A percentile compares a stretch with the other conserved stretches of the same genome.
Conservation (phyloP, 2,329 filamentous ascomycete species). For the Fusarium concolor region DNA sequence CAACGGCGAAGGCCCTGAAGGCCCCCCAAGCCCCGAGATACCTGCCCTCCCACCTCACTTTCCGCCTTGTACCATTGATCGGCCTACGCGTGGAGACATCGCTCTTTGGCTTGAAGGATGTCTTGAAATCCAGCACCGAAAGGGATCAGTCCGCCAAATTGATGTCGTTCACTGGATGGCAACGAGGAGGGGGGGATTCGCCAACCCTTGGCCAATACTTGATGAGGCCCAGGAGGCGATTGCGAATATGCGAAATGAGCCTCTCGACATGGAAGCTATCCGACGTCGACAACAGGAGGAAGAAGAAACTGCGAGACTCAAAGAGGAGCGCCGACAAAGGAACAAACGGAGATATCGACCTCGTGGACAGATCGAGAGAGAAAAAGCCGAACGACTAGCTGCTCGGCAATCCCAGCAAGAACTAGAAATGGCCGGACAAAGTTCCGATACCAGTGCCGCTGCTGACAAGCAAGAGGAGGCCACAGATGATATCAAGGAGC, state of each 20-base stretch:
- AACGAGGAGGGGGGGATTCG: conserved; percentile 37
- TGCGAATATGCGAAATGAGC: conserved; percentile 34
- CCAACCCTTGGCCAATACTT: conserved; percentile 35
- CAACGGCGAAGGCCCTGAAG: neutral
- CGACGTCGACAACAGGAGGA: conserved; percentile 27
- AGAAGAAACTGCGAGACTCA: conserved; percentile 22
- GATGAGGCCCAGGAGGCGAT: conserved; percentile 30
- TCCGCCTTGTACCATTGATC: conserved; percentile 26
- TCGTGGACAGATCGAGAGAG: conserved; percentile 35
- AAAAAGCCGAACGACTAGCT: conserved; percentile 28
- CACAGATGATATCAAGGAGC: neutral
- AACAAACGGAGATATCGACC: conserved; percentile 43
- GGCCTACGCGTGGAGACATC: conserved; percentile 4
- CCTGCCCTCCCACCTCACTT: conserved; percentile 17
- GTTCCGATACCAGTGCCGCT: neutral
- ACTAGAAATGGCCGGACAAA: neutral
- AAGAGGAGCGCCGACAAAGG: conserved; percentile 37
- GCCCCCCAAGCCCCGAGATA: neutral
- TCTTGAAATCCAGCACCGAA: conserved; percentile 15
- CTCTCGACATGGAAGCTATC: conserved; percentile 31
- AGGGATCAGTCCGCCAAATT: conserved; percentile 29
- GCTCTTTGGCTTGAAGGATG: conserved; percentile 40
- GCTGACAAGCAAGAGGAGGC: neutral
- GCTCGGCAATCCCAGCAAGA: too few relatives aligned
- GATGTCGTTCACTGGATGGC: conserved; percentile 41